A percentile compares a stretch with the other conserved stretches of the same genome.
Evolutionary conservation across 2,329 filamentous ascomycete species (phyloP).

Genomic region (Westerdykella aurantiaca): DNA sequence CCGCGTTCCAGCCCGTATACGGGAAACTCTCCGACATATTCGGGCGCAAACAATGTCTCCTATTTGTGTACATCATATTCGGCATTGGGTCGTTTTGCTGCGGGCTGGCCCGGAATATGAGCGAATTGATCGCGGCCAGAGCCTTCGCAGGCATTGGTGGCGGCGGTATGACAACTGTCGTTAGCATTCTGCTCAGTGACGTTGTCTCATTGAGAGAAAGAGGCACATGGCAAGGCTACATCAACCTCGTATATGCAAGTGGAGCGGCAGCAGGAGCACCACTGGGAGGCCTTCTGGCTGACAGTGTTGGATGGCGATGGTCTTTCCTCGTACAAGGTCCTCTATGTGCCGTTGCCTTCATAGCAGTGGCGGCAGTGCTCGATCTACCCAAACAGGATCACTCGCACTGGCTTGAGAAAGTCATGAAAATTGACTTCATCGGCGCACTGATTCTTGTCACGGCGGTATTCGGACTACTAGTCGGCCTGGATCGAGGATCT

Average conservation of each 20-base stretch:
- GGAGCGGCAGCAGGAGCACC: conserved; percentile 67
- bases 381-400: conserved; percentile 55
- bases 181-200: conserved; percentile 65
- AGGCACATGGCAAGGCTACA: conserved; percentile 67
- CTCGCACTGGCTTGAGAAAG: conserved; percentile 59
- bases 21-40: conserved; percentile 68
- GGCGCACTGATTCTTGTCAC: conserved; percentile 61
- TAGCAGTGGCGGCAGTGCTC: conserved; percentile 58
- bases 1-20: conserved; percentile 69
- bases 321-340: conserved; percentile 68
- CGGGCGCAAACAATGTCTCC: conserved; percentile 59
- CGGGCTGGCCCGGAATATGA: conserved; percentile 58
- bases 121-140: conserved; percentile 60
- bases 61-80: conserved; percentile 61
- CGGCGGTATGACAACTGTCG: conserved; percentile 65
- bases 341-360: conserved; percentile 59
- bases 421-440: conserved; percentile 65
- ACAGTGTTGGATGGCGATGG: conserved; percentile 72
- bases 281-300: conserved; percentile 64
- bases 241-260: conserved; percentile 66
- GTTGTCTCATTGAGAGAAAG: conserved; percentile 63
- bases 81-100: conserved; percentile 59
- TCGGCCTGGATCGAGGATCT: conserved; percentile 67
- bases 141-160: conserved; percentile 61
- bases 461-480: conserved; percentile 60